Percentiles rank a stretch among this genome's conserved stretches.
Conservation (phyloP, 495 filamentous ascomycete genomes). For the Durotheca rogersii region DNA sequence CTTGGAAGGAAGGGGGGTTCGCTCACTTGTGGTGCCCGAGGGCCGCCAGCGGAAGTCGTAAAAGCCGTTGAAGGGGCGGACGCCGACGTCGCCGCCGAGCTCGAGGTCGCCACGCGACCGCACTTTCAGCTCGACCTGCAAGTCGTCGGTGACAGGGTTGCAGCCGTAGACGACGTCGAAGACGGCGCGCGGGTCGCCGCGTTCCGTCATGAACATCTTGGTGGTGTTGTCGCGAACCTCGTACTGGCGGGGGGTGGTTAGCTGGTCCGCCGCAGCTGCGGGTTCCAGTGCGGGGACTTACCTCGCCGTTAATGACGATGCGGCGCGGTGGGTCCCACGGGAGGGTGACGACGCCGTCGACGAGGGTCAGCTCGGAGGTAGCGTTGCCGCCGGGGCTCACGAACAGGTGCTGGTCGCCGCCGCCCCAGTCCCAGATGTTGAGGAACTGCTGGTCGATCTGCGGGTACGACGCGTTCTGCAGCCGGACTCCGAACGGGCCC, state of each 20-base stretch:
- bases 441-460: constrained; percentile 52
- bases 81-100: constrained; percentile 44
- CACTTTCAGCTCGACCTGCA: constrained; percentile 47
- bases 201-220: constrained; percentile 57
- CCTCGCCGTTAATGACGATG: constrained; percentile 51
- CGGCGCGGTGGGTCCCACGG: constrained; percentile 38
- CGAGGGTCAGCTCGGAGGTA: constrained; percentile 48
- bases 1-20: neutral
- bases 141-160: constrained; percentile 48
- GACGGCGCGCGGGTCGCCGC: constrained; percentile 47
- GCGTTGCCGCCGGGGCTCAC: constrained; percentile 49
- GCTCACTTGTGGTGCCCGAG: constrained; percentile 46
- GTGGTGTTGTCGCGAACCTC: constrained; percentile 54
- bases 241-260: too few species aligned
- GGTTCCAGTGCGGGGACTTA: too few species aligned
- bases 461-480: constrained; percentile 52
- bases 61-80: constrained; percentile 41
- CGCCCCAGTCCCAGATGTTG: constrained; percentile 51
- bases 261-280: too few species aligned
- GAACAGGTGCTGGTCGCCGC: constrained; percentile 52
- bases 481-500: constrained; percentile 45
- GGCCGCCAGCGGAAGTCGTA: constrained; percentile 52
- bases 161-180: constrained; percentile 53
- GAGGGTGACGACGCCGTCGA: constrained; percentile 45
- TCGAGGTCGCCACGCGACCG: constrained; percentile 37